These are phyloP conservation scores for Fusarium odoratissimum DNA, from an alignment of 2,329 filamentous ascomycete genomes.

Conservation along the genomic window DNA sequence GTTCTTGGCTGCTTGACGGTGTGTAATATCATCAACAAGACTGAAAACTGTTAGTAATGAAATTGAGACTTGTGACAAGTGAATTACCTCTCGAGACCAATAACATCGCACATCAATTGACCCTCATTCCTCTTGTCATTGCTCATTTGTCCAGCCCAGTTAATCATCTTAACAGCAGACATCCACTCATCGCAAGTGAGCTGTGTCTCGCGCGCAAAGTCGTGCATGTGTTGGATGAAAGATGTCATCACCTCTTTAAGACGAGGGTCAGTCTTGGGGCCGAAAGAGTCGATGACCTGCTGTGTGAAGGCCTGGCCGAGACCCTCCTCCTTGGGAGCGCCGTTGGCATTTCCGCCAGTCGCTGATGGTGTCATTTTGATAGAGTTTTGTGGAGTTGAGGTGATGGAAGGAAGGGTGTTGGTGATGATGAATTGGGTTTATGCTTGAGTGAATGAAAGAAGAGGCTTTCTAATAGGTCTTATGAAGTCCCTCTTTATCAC, in stretches of 20 bases:
- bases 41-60: constrained; percentile 41
- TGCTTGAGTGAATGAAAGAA: background rate
- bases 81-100: constrained; percentile 74
- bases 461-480: background rate
- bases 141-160: constrained; percentile 75
- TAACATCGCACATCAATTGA: constrained; percentile 77
- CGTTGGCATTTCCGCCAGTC: constrained; percentile 56
- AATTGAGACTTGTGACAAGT: rapidly evolving
- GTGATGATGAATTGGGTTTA: background rate
- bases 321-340: constrained; percentile 30
- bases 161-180: constrained; percentile 69
- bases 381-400: background rate
- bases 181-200: constrained; percentile 86
- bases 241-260: constrained; percentile 74
- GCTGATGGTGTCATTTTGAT: constrained; percentile 49
- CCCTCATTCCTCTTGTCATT: constrained; percentile 77
- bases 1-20: constrained; percentile 62
- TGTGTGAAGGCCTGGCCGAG: constrained; percentile 71
- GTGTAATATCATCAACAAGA: constrained; percentile 85
- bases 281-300: constrained; percentile 78
- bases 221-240: constrained; percentile 80
- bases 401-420: background rate
- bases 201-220: constrained; percentile 83
- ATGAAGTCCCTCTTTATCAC: constrained; percentile 18
- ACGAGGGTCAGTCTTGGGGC: constrained; percentile 75